A percentile compares a stretch with the other conserved stretches of the same genome.
These are phyloP conservation scores for Chalciporus sphaerocephalus DNA, from an alignment of 768 basidiomycete species.

Conservation along the genomic window DNA sequence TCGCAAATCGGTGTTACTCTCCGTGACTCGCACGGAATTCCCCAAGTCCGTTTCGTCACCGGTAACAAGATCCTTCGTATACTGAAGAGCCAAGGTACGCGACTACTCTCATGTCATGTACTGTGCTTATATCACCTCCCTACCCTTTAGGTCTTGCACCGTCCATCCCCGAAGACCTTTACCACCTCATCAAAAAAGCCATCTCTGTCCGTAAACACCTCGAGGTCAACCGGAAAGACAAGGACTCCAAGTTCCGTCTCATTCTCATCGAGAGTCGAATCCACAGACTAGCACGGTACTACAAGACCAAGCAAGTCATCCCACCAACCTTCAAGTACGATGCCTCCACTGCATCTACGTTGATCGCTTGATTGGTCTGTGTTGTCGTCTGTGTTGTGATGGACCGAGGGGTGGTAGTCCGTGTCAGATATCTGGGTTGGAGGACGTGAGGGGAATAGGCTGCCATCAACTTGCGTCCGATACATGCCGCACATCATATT, in stretches of 20 bases:
- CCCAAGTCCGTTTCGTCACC: conserved; percentile 97
- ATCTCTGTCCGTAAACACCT: conserved; percentile 98
- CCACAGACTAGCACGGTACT: conserved; percentile 96
- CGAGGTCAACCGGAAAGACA: conserved; percentile 97
- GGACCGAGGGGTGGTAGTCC: conserved; percentile 2
- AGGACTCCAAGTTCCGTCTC: conserved; percentile 94
- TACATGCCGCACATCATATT: conserved; percentile 7
- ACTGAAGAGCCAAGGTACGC: conserved; percentile 88
- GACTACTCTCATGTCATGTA: neutral
- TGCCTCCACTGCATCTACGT: conserved; percentile 87
- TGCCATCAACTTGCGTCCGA: conserved; percentile 1
- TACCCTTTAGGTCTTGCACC: conserved; percentile 80
- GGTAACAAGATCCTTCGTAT: conserved; percentile 99
- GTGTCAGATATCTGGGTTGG: neutral
- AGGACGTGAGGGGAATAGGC: neutral
- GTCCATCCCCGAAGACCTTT: conserved; percentile 97
- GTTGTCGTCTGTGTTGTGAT: neutral
- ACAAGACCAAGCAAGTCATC: conserved; percentile 98
- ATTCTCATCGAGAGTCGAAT: conserved; percentile 99
- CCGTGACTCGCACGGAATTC: conserved; percentile 96
- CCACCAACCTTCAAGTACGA: conserved; percentile 99
- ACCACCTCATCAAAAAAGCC: conserved; percentile 99
- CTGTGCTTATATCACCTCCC: conserved; percentile 7
- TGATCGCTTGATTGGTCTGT: conserved; percentile 59
- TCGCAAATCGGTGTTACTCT: conserved; percentile 98